phyloP scores from a whole-genome alignment of 2,329 filamentous ascomycete genomes.

The Sporothrix globosa region DNA sequence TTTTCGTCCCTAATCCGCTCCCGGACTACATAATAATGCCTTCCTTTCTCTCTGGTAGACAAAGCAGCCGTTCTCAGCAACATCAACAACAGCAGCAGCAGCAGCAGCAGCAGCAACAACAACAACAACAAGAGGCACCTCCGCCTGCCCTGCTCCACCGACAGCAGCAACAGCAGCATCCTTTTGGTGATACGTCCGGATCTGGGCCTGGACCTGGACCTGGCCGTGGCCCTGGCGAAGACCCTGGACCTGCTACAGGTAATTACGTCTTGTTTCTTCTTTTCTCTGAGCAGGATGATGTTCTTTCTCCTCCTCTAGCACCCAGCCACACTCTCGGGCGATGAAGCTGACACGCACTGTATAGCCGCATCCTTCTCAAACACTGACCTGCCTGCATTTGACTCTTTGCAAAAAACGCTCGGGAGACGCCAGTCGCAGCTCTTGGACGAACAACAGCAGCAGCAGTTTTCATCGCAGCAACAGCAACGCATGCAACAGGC shows the following conservation, averaged over 20 bases:
- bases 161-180: constrained; percentile 47
- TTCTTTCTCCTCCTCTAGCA: background rate
- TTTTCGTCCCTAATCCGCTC: constrained; percentile 29
- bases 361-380: constrained; percentile 34
- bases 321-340: constrained; percentile 14
- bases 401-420: constrained; percentile 26
- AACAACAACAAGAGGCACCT: constrained; percentile 33
- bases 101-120: constrained; percentile 37
- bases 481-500: constrained; percentile 41
- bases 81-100: constrained; percentile 39
- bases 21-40: constrained; percentile 48
- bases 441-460: constrained; percentile 28
- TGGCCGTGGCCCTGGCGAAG: constrained; percentile 35
- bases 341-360: constrained; percentile 26
- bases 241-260: constrained; percentile 31
- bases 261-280: background rate
- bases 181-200: constrained; percentile 52
- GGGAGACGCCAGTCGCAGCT: constrained; percentile 10
- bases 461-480: constrained; percentile 35
- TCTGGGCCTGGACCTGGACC: constrained; percentile 29
- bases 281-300: background rate
- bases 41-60: constrained; percentile 59
- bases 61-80: constrained; percentile 59
- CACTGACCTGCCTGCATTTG: constrained; percentile 33
- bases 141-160: constrained; percentile 37